These are phyloP conservation scores for Podila horticola DNA, from an alignment of 192 early-diverging fungal genomes.

Conservation along the genomic window DNA sequence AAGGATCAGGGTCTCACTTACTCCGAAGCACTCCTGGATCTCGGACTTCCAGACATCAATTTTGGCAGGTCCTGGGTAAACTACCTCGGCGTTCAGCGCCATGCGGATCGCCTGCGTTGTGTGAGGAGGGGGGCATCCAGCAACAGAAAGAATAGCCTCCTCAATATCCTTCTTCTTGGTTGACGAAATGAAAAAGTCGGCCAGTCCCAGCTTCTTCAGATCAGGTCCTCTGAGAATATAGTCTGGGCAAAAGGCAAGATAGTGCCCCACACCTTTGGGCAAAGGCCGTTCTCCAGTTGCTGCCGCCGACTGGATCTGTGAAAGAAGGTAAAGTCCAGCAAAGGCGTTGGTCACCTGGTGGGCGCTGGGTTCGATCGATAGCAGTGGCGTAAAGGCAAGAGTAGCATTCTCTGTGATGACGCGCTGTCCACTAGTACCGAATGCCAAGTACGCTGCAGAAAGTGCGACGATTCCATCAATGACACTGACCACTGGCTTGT, in stretches of 20 bases:
- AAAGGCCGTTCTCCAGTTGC: conserved; percentile 21
- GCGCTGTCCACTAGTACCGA: conserved; percentile 40
- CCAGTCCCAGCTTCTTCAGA: conserved; percentile 53
- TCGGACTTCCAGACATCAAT: conserved; percentile 58
- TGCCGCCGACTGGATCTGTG: conserved; percentile 18
- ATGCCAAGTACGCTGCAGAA: conserved; percentile 43
- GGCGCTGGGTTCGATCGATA: not conserved
- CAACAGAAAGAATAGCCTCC: conserved; percentile 49
- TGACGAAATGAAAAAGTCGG: conserved; percentile 59
- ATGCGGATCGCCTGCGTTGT: conserved; percentile 55
- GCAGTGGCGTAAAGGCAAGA: conserved; percentile 35
- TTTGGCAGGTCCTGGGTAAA: conserved; percentile 61
- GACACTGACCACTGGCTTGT: conserved; percentile 43
- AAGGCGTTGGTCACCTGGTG: conserved; percentile 25
- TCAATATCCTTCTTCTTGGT: conserved; percentile 52
- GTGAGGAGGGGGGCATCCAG: conserved; percentile 57
- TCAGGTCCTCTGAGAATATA: conserved; percentile 60
- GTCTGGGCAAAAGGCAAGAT: conserved; percentile 54
- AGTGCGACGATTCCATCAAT: conserved; percentile 54
- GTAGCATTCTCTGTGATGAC: conserved; percentile 59
- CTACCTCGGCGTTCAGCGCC: conserved; percentile 49
- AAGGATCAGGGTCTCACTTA: not conserved
- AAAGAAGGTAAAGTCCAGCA: conserved; percentile 36
- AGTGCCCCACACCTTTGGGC: conserved; percentile 45
- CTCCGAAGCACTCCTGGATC: conserved; percentile 57